Conservation (phyloP, 176 grass and related monocot species). For the Triticum dicoccoides region DNA sequence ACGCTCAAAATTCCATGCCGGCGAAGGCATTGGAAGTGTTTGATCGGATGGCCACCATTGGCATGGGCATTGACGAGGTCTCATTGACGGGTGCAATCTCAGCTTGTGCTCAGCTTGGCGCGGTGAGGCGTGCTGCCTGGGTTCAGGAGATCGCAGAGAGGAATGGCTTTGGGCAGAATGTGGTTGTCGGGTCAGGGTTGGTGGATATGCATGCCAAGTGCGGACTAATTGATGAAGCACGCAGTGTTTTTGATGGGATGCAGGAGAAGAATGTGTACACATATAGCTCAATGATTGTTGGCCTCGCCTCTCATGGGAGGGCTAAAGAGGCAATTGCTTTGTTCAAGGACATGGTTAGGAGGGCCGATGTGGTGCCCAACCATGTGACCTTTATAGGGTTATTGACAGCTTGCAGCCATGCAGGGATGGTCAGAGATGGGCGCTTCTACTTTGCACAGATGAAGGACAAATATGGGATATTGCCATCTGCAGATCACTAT, state of each 20-base stretch:
- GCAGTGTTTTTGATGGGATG: conserved; percentile 41
- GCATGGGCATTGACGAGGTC: conserved; percentile 55
- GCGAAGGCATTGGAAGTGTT: conserved; percentile 43
- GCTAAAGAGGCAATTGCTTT: conserved; percentile 46
- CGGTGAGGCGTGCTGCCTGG: conserved; percentile 33
- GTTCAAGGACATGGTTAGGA: conserved; percentile 56
- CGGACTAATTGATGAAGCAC: conserved; percentile 51
- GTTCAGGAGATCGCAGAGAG: conserved; percentile 43
- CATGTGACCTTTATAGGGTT: conserved; percentile 67
- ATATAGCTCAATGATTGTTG: conserved; percentile 62
- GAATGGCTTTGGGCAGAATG: conserved; percentile 37
- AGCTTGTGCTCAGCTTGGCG: conserved; percentile 61
- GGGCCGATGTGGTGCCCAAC: conserved; percentile 42
- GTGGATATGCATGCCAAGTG: conserved; percentile 72
- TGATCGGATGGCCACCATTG: conserved; percentile 31
- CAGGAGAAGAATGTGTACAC: conserved; percentile 58
- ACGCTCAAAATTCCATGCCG: conserved; percentile 56
- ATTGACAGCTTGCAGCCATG: conserved; percentile 60
- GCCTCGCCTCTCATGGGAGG: conserved; percentile 46
- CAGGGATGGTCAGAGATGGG: conserved; percentile 65
- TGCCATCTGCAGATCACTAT: conserved; percentile 66
- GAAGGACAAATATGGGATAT: conserved; percentile 62
- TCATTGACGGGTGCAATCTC: conserved; percentile 51
- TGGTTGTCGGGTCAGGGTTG: conserved; percentile 55
- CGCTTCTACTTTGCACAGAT: conserved; percentile 62